Base-by-base conservation (phyloP, 106 monocot genomes). In the Iris macrosiphon region DNA sequence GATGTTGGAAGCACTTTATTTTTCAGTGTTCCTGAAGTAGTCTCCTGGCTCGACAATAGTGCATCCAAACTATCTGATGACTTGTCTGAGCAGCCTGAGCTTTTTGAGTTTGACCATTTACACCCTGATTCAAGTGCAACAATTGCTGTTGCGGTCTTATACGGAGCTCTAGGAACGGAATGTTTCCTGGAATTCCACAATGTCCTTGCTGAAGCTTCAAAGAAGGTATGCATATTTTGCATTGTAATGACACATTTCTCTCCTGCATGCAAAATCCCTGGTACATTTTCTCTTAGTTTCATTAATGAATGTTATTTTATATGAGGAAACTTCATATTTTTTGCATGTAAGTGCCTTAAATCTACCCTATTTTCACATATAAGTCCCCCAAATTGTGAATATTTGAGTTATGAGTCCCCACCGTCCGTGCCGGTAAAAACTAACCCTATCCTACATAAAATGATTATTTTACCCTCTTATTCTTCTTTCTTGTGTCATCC, bases 81-180 rank as follows among this genome's bases (percentile, higher is more conserved):
- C 40, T 57, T 70, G 28, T 29, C 30, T 29, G 60, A 62, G 41
- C 55, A 76, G 51, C 89, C 76, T 41, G 89, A 94, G 62, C 50
- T 85, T 65, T 94, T 94, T 78, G 81, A 89, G 10, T 94, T 94
- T 76, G 94, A 94, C 68, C 94, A 94, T 47, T 38, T 89, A 40
- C 82, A 81, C 64, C 43, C 20, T 45, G 64, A 31, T 60, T 73
- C 73, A 46, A 76, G 59, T 48, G 29, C 54, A 50, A 13, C 54
- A 38, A 45, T 67, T 35, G 72, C 72, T 13, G 49, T 73, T 54
- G 69, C 79, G 31, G 71, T 94, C 41, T 59, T 94, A 22, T 94
- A 94, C 72, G 94, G 94, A 64, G 89, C 94, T 64, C 45, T 79
- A 59, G 94, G 94, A 24, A 89, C 89, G 50, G 70, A 94, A 49